These are phyloP conservation scores for Anethum foeniculum DNA, from an alignment of 140 eudicot genomes.

Conservation along the genomic window DNA sequence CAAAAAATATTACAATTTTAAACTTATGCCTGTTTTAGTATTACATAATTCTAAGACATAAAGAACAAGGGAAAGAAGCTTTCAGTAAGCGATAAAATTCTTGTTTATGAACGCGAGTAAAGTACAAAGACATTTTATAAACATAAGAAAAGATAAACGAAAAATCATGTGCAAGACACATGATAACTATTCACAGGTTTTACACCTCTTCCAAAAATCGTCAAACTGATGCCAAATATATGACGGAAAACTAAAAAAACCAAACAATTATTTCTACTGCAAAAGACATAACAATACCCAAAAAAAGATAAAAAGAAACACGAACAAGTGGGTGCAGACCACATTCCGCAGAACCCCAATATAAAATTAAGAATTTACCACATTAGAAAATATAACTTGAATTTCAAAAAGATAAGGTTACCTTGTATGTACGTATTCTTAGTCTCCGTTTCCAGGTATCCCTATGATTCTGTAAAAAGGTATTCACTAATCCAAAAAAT, in stretches of 20 bases:
- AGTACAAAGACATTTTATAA: neutral
- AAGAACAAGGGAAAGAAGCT: neutral
- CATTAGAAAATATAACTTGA: neutral
- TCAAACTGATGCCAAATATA: neutral
- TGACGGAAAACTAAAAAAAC: no score
- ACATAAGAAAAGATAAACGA: neutral
- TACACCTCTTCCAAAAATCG: neutral
- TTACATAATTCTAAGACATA: neutral
- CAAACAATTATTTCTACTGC: neutral
- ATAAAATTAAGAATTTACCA: neutral
- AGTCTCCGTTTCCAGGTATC: conserved; percentile 90
- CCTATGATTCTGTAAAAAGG: conserved; percentile 87
- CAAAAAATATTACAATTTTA: neutral
- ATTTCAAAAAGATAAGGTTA: conserved; percentile 16
- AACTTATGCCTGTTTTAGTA: neutral
- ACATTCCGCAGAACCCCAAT: neutral
- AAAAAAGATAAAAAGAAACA: neutral
- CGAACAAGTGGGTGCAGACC: neutral
- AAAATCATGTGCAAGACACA: neutral
- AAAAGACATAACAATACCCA: neutral
- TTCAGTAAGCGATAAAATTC: neutral
- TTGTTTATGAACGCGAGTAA: neutral
- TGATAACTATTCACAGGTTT: neutral
- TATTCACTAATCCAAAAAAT: conserved; percentile 89
- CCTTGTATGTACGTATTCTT: conserved; percentile 92